Evolutionary conservation across 768 basidiomycete species (phyloP), one percentile per base, ranked within the genome.

Genomic region (Mycena venus): DNA sequence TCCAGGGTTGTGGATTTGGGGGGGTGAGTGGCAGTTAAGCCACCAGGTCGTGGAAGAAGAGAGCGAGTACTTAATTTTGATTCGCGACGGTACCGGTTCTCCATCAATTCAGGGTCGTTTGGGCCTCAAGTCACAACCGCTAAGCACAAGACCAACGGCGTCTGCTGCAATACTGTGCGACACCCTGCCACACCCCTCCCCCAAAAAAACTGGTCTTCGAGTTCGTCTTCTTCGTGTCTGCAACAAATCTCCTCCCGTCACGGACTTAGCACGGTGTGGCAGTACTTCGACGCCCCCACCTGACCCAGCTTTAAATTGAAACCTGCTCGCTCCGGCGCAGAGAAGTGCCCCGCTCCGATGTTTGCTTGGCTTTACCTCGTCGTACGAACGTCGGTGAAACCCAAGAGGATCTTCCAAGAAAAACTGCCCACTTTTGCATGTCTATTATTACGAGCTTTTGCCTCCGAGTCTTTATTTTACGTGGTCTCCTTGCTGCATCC

Each of bases 1-100:
- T 89, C 87, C 88, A 89, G 88, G 82, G 81, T 88, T 78, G 75
- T 72, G 70, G 75, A 60, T 72, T 71, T 70, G 47, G 73, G 71
- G 60, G 44, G 49, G 34, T 42, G 23, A 68, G 72, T 75, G 78
- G 78, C 80, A 62, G 55, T 59, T 62, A 42, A 62, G 74, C 62
- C 75, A 72, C 75, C 63, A 63, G 25, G 63, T 69, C 40, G 68
- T 58, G 60, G 66, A 49, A 58, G 12, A 25, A 38, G 36, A 38
- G 58, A 27, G 15, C 21, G 6, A 15, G 49, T n/a, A n/a, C n/a
- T n/a, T n/a, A n/a, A 51, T 51, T 19, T 47, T 23, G 47, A 47
- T 47, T n/a, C n/a, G n/a, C n/a, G n/a, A n/a, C n/a, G n/a, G n/a
- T n/a, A n/a, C n/a, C n/a, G n/a, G n/a, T n/a, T n/a, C n/a, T n/a